Conservation (phyloP, 371 early-diverging fungal genomes). For the Circinella umbellata region DNA sequence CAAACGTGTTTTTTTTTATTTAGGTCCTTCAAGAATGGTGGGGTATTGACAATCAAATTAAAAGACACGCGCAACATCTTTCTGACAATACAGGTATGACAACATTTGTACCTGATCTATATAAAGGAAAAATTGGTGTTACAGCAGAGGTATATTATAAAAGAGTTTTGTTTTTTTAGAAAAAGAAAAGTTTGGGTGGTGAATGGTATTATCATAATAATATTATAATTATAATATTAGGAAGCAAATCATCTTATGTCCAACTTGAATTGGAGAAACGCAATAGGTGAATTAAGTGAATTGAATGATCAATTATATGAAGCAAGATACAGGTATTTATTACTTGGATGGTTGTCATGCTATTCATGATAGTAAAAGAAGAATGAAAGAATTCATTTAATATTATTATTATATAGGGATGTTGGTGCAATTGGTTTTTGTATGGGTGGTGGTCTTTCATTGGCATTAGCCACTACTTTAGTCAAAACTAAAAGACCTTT, state of each 20-base stretch:
- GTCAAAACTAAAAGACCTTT: constrained; percentile 34
- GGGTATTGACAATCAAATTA: constrained; percentile 59
- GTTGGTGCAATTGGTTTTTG: constrained; percentile 57
- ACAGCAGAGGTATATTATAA: constrained; percentile 43
- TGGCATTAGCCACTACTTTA: constrained; percentile 50
- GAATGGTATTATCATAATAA: not conserved
- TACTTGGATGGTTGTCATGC: not conserved
- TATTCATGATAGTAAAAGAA: not conserved
- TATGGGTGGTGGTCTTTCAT: constrained; percentile 60
- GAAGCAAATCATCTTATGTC: constrained; percentile 64
- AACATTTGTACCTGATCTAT: constrained; percentile 57
- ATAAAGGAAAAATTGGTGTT: constrained; percentile 58
- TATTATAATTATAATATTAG: constrained; percentile 16
- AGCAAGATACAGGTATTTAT: constrained; percentile 35
- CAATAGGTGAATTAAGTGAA: constrained; percentile 43
- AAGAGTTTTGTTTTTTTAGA: not conserved
- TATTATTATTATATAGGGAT: constrained; percentile 17
- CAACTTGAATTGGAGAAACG: constrained; percentile 53
- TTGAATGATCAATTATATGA: constrained; percentile 34
- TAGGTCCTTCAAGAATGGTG: constrained; percentile 52
- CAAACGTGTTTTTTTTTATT: no score
- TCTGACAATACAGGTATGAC: constrained; percentile 52
- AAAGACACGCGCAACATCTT: constrained; percentile 53
- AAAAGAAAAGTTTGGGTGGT: not conserved
- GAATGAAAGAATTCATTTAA: not conserved